Percentiles rank a stretch among this genome's conserved stretches.
Evolutionary conservation across 1,139 yeast species (phyloP).

Genomic region (Oligophagozyma castellii): DNA sequence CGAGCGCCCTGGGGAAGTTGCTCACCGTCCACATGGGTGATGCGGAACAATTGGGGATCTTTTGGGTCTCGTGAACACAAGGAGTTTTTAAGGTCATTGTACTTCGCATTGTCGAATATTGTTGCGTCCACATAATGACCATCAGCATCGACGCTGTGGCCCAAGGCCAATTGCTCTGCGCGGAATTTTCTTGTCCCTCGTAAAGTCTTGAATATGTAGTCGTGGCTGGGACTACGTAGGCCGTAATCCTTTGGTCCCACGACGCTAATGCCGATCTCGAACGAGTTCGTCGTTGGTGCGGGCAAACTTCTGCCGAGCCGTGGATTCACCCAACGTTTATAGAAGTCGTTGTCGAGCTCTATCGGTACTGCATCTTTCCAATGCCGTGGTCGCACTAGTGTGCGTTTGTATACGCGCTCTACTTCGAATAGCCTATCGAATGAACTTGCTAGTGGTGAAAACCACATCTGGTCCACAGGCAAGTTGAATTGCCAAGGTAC

Average conservation of each 20-base stretch:
- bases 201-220: conserved; percentile 6
- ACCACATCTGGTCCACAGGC: conserved; percentile 18
- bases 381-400: conserved; percentile 29
- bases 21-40: background rate
- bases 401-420: conserved; percentile 26
- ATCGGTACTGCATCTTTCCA: conserved; percentile 8
- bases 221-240: conserved; percentile 5
- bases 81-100: background rate
- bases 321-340: conserved; percentile 13
- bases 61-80: no score
- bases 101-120: background rate
- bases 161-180: conserved; percentile 12
- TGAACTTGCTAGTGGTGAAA: conserved; percentile 26
- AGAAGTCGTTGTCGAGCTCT: conserved; percentile 13
- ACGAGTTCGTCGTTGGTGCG: conserved; percentile 10
- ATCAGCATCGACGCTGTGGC: conserved; percentile 2
- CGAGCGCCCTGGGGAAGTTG: background rate
- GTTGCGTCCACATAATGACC: background rate
- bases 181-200: conserved; percentile 12
- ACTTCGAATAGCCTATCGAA: conserved; percentile 31
- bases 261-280: conserved; percentile 13
- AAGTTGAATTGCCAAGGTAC: no score
- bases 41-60: background rate
- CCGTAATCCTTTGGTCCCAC: conserved; percentile 5
- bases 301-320: conserved; percentile 5